A percentile compares a stretch with the other conserved stretches of the same genome.
These are phyloP conservation scores for Trebouxia sp. DNA, from an alignment of 139 green algal genomes.

Conservation along the genomic window DNA sequence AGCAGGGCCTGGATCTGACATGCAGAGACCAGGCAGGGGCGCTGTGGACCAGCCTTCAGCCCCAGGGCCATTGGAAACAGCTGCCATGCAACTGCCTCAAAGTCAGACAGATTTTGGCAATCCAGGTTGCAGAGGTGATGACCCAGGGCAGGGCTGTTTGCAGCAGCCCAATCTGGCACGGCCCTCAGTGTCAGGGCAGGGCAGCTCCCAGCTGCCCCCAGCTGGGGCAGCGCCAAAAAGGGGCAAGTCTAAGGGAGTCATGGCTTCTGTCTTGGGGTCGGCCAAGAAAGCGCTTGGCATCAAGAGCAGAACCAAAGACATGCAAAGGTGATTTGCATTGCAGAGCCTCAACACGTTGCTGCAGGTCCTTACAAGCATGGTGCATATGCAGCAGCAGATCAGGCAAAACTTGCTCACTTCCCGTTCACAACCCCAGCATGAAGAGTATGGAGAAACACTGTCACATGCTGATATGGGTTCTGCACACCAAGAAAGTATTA, in stretches of 20 bases:
- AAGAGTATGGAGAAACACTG: no score
- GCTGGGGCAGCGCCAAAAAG: not conserved
- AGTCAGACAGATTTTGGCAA: no score
- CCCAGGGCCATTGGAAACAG: slow-evolving; percentile 7
- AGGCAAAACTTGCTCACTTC: no score
- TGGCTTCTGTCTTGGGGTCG: slow-evolving; percentile 10
- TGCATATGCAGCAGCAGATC: no score
- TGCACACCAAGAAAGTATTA: no score
- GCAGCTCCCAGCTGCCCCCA: not conserved
- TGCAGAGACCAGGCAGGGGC: no score
- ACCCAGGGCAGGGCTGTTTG: not conserved
- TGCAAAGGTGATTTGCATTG: not conserved
- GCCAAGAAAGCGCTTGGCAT: slow-evolving; percentile 13
- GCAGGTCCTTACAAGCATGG: no score
- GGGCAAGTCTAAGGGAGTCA: slow-evolving; percentile 12
- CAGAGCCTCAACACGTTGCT: no score
- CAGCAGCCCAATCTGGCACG: not conserved
- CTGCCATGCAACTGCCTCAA: not conserved
- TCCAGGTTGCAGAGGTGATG: no score
- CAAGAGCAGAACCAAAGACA: slow-evolving; percentile 19
- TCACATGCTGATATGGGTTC: no score
- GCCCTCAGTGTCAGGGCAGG: not conserved
- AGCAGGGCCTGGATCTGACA: no score
- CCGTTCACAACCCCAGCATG: no score
- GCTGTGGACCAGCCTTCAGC: not conserved